Percentiles rank a stretch among this genome's conserved stretches.
phyloP scores from a whole-genome alignment of 331 rosid species.

The Erythrophleum ivorense region DNA sequence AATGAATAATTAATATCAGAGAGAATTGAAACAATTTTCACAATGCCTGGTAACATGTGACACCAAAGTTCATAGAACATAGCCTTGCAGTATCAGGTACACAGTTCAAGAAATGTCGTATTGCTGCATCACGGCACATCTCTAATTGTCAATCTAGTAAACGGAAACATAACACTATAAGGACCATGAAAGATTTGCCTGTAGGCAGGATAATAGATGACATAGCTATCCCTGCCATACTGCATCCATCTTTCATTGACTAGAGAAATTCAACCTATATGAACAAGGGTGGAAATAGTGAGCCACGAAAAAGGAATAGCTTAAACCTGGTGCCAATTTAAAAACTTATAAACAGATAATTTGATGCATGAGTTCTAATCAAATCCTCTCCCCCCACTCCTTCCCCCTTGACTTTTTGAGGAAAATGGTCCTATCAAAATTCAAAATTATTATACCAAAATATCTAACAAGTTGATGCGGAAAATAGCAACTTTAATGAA shows the following conservation, averaged over 20 bases:
- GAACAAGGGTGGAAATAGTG: no score
- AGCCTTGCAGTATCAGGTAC: not conserved
- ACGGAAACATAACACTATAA: not conserved
- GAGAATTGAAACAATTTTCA: not conserved
- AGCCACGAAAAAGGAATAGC: not conserved
- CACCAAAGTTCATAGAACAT: not conserved
- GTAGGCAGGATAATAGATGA: not conserved
- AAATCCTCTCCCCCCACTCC: not conserved
- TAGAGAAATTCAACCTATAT: not conserved
- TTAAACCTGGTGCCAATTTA: not conserved
- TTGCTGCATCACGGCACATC: not conserved
- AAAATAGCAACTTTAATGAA: not conserved
- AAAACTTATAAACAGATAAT: not conserved
- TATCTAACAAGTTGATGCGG: not conserved
- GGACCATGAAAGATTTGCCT: not conserved
- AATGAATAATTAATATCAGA: slow-evolving; percentile 8
- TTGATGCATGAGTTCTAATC: not conserved
- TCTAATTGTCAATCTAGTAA: not conserved
- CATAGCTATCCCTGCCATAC: not conserved
- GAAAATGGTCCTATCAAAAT: not conserved
- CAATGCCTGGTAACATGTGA: not conserved
- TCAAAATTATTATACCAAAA: not conserved
- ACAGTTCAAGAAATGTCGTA: not conserved
- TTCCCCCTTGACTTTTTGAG: not conserved
- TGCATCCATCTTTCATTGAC: not conserved